Percentiles rank a stretch among this genome's conserved stretches.
Evolutionary conservation across 106 monocot genomes (phyloP).

Genomic region (Chionographis japonica): DNA sequence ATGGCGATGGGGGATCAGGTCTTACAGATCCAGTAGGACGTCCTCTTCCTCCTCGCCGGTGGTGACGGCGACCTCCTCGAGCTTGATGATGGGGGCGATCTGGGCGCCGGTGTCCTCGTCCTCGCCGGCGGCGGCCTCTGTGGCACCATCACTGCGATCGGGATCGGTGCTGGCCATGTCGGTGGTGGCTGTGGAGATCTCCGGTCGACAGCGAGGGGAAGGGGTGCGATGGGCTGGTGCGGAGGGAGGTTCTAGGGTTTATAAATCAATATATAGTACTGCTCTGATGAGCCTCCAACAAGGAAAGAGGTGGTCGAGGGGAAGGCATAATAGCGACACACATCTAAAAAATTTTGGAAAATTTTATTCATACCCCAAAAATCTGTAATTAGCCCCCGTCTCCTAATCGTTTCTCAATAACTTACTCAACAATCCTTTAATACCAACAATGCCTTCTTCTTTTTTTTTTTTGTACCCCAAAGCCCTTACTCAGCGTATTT

Average conservation of each 20-base stretch:
- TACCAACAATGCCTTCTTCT: no score
- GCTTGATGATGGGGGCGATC: slow-evolving; percentile 77
- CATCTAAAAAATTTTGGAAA: no score
- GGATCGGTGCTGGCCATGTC: slow-evolving; percentile 63
- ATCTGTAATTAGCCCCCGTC: no score
- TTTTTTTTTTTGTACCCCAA: no score
- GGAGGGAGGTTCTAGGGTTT: background rate
- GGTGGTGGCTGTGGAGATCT: background rate
- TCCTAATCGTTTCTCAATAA: no score
- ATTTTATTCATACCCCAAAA: no score
- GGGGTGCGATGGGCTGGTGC: background rate
- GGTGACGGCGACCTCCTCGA: slow-evolving; percentile 85
- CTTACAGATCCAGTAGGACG: slow-evolving; percentile 65
- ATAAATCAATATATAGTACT: no score
- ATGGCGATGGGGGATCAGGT: background rate
- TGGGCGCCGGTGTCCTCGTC: slow-evolving; percentile 86
- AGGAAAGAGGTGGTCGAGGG: no score
- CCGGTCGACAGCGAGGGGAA: background rate
- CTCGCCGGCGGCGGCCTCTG: slow-evolving; percentile 31
- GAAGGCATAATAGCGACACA: no score
- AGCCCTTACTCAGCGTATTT: no score
- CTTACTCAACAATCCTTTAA: no score
- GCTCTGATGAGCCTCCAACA: no score
- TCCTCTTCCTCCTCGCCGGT: slow-evolving; percentile 93
- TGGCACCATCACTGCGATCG: slow-evolving; percentile 37